Base-by-base conservation (phyloP, 2,329 filamentous ascomycete species). In the Pseudogymnoascus destructans region DNA sequence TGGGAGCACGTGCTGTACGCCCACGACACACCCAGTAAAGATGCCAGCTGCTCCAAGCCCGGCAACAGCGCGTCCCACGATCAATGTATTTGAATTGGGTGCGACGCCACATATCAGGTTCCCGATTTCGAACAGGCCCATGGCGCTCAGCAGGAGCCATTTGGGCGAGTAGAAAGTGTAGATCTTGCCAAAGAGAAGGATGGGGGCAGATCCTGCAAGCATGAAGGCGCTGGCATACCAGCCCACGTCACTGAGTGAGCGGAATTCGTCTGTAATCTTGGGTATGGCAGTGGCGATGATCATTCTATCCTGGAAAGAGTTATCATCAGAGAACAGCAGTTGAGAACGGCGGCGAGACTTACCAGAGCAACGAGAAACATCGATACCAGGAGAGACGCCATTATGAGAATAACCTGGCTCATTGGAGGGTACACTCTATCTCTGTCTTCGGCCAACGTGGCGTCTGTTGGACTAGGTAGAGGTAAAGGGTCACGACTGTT, bases 291-390 rank as follows among this genome's bases (percentile, higher is more conserved):
- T 49, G 15, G 55, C 25, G 10, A 55, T n/a, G 63, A 60, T 55
- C 9, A 21, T 46, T 15, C 35, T 71, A 32, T 76, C 74, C 15
- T 61, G 56, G 9, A 55, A 58, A 49, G 42, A 15, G 42, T 49
- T 49, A 49, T 11, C 3, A 27, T 27, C 23, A 1, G 21, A 49
- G 21, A 49, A 8, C 3, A 15, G 7, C 23, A 10, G n/a, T 10
- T 8, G 5, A n/a, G 11, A 27, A 27, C 2, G 42, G 23, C 13
- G 1, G 13, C 5, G 42, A 5, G 13, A 17, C 42, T 15, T 7
- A 46, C 42, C 9, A 77, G 70, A 30, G 74, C 69, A 32, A 75
- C 66, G n/a, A 77, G 68, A 63, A 77, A 77, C 33, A 76, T 68
- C 59, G 69, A 70, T 40, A 76, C 62, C 5, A 73, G 67, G 11